Conservation (phyloP, 176 grass and related monocot species). For the Rhipidocladum racemiflorum region DNA sequence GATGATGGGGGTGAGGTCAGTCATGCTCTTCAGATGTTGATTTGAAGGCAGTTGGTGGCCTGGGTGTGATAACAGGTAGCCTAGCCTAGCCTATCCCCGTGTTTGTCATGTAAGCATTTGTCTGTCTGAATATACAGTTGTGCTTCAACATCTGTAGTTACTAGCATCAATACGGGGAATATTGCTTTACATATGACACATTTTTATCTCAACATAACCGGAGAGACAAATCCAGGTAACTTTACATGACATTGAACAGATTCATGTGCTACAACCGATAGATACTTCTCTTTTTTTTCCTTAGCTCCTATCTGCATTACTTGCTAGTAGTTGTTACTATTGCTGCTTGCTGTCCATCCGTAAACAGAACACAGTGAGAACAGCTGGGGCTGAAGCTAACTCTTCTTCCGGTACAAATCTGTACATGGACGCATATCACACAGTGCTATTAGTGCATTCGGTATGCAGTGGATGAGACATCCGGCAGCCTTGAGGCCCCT, state of each 20-base stretch:
- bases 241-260: neutral
- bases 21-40: neutral
- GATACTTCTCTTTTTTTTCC: neutral
- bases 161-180: neutral
- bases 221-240: neutral
- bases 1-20: neutral
- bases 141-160: neutral
- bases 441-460: neutral
- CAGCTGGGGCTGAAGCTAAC: neutral
- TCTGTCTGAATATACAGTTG: neutral
- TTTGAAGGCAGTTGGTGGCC: neutral
- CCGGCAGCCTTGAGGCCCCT: constrained; percentile 24
- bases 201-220: neutral
- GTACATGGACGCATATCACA: neutral
- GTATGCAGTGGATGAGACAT: neutral
- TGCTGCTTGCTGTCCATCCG: neutral
- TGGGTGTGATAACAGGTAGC: neutral
- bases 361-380: neutral
- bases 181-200: neutral
- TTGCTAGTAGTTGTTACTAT: neutral
- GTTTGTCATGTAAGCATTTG: neutral
- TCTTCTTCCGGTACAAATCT: constrained; percentile 4
- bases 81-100: neutral
- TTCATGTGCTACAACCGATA: neutral
- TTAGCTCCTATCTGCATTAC: neutral